A percentile compares a stretch with the other conserved stretches of the same genome.
These are phyloP conservation scores for Ophiostoma angusticollis DNA, from an alignment of 2,329 filamentous ascomycete species.

Conservation along the genomic window DNA sequence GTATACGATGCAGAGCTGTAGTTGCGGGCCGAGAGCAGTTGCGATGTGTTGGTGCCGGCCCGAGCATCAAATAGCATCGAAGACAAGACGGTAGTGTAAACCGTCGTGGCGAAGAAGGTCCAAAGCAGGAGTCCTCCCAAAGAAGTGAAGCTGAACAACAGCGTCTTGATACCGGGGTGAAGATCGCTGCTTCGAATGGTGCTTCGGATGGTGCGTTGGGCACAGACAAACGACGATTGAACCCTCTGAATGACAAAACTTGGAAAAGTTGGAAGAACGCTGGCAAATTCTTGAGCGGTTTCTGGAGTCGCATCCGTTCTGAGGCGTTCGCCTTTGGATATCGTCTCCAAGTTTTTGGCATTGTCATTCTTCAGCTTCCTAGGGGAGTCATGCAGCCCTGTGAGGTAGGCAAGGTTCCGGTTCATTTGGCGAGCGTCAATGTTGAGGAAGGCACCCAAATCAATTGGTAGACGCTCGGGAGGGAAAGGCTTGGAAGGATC, in stretches of 20 bases:
- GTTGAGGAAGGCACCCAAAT: constrained; percentile 34
- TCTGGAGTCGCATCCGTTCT: too few relatives aligned
- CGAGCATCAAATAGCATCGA: neutral
- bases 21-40: neutral
- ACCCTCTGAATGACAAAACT: too few relatives aligned
- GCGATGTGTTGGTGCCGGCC: neutral
- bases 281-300: too few relatives aligned
- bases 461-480: constrained; percentile 33
- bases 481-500: constrained; percentile 23
- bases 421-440: constrained; percentile 41
- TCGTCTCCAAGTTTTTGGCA: too few relatives aligned
- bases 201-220: too few relatives aligned
- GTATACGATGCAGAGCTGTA: too few relatives aligned
- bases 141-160: too few relatives aligned
- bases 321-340: too few relatives aligned
- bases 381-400: constrained; percentile 21
- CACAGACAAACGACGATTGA: too few relatives aligned
- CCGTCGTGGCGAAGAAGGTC: neutral
- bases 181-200: too few relatives aligned
- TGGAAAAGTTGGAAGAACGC: too few relatives aligned
- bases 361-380: neutral
- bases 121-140: neutral
- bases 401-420: constrained; percentile 37
- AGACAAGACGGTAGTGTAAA: constrained; percentile 2
- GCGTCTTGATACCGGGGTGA: too few relatives aligned